Evolutionary conservation across 225 moss, liverwort and hornwort genomes (phyloP).

Genomic region (Polytrichum commune): DNA sequence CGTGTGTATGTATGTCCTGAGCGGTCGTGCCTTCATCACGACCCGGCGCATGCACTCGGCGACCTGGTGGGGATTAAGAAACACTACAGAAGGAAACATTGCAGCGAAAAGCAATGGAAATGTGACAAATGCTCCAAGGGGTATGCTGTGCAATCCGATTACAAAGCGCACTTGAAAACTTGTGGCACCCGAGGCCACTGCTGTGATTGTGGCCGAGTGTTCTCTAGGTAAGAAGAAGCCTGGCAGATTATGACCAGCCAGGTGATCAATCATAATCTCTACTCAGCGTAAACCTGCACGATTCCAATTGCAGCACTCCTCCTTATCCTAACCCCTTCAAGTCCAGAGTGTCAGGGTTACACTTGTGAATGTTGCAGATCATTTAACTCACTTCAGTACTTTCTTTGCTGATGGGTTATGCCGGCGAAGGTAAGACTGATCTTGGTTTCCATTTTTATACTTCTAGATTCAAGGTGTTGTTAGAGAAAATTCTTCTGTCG

Average conservation of each 20-base stretch:
- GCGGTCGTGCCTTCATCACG: conserved; percentile 74
- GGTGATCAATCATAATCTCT: no score
- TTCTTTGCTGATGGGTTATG: no score
- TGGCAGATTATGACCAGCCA: no score
- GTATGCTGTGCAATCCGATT: conserved; percentile 83
- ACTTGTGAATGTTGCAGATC: no score
- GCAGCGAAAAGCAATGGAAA: conserved; percentile 81
- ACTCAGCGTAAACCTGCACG: no score
- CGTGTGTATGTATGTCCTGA: conserved; percentile 82
- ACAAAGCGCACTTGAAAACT: conserved; percentile 77
- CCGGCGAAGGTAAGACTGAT: no score
- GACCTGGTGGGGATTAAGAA: conserved; percentile 83
- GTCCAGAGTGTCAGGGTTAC: not conserved
- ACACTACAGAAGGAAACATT: conserved; percentile 74
- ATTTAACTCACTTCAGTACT: no score
- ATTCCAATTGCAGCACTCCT: no score
- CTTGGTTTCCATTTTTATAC: no score
- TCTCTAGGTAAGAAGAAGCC: conserved; percentile 49
- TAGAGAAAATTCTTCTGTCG: no score
- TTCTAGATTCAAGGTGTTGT: no score
- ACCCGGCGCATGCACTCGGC: conserved; percentile 75
- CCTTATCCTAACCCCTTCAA: not conserved
- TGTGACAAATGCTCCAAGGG: conserved; percentile 78
- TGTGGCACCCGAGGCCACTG: conserved; percentile 85
- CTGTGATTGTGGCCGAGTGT: conserved; percentile 79